Conservation (phyloP, 441 rosid genomes). For the Metrosideros polymorpha region DNA sequence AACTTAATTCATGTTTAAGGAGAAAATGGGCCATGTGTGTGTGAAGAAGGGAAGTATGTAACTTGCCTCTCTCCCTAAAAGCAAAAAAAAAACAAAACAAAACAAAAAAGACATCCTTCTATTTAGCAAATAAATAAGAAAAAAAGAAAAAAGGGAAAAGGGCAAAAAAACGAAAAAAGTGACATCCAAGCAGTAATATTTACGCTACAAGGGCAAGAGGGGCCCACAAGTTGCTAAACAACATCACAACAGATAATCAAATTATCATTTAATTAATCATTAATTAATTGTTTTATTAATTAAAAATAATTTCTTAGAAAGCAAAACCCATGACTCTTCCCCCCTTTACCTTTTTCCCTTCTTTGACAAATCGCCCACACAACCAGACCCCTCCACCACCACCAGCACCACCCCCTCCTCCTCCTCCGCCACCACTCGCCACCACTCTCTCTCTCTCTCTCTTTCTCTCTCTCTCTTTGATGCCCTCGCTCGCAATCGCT, state of each 20-base stretch:
- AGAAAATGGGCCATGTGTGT: no score
- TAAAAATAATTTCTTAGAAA: not conserved
- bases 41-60: no score
- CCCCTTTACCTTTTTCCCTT: not conserved
- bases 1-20: no score
- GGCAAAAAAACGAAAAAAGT: not conserved
- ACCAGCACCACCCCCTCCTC: not conserved
- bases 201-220: not conserved
- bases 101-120: not conserved
- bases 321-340: not conserved
- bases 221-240: not conserved
- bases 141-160: not conserved
- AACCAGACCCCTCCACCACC: not conserved
- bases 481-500: constrained; percentile 20
- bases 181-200: not conserved
- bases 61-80: no score
- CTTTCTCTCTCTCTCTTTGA: not conserved
- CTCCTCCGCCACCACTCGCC: not conserved
- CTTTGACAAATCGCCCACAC: not conserved
- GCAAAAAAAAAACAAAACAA: not conserved
- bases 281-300: not conserved
- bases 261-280: not conserved
- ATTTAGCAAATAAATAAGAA: not conserved
- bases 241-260: not conserved
- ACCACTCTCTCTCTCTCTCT: not conserved